Base-by-base conservation (phyloP, 2,329 filamentous ascomycete genomes). In the Colletotrichum cordylinicola region DNA sequence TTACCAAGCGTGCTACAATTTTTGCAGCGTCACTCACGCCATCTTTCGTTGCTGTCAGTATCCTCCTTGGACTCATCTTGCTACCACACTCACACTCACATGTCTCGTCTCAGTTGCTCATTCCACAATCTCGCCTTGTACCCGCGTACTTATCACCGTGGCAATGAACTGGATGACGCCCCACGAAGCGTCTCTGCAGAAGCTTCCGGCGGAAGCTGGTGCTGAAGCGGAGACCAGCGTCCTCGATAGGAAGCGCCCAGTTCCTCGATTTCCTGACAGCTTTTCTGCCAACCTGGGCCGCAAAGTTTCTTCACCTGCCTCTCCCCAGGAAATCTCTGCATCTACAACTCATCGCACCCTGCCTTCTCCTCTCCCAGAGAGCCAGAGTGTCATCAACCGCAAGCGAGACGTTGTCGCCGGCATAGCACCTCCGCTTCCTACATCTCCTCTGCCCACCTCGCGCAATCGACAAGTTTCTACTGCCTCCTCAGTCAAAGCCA, bases 201-300 rank as follows among this genome's bases (percentile, higher is more conserved):
- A 48, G 52, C 33, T 39, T 66, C 35, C 29, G 48, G 43, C 13
- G 0, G 84, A 15, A 55, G 29, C 61, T 12, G 58, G 66, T 48
- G 43, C 18, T 0, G 84, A 15, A 62, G 12, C 61, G 8, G 58
- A 71, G 58, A 52, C 70, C 21, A 67, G 77, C n/a, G 37, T 77
- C 13, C 69, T 78, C 8, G 66, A 78, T 29, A 69, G 68, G 48
- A 78, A 77, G 55, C 73, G 72, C 16, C 77, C 77, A 10, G 33
- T 77, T 24, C 62, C 67, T n/a, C 65, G 43, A 21, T 72, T 75
- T 4, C 66, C 67, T 12, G 76, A 72, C 18, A 70, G 72, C 33
- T 78, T 78, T 67, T 75, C 77, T 48, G 60, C 77, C n/a, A 74
- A 65, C 21, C 52, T 77, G 24, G 67, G 71, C 18, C 77, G 75